These are phyloP conservation scores for Herpetospermum pedunculosum DNA, from an alignment of 306 rosid species.

Conservation along the genomic window DNA sequence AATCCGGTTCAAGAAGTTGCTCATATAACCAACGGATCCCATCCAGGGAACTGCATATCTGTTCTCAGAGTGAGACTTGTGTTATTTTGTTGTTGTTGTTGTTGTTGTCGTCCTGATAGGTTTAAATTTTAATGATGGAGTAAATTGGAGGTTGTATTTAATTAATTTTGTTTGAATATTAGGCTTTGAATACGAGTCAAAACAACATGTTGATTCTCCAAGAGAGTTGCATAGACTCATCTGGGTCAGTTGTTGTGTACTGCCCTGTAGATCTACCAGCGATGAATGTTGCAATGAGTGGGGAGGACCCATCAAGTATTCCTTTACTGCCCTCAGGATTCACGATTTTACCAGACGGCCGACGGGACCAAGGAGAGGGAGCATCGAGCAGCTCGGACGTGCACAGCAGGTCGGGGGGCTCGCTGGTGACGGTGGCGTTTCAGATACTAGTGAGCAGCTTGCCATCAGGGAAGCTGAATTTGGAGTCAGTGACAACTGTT, in stretches of 20 bases:
- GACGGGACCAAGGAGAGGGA: conserved; percentile 28
- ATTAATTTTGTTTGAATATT: neutral
- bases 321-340: conserved; percentile 87
- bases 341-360: conserved; percentile 58
- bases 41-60: conserved; percentile 86
- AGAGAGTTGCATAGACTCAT: conserved; percentile 80
- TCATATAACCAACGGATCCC: conserved; percentile 84
- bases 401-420: conserved; percentile 31
- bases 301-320: conserved; percentile 76
- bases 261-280: conserved; percentile 78
- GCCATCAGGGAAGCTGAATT: conserved; percentile 70
- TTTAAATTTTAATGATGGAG: neutral
- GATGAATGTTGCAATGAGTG: conserved; percentile 84
- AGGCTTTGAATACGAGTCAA: conserved; percentile 79
- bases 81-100: neutral
- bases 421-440: conserved; percentile 70
- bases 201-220: conserved; percentile 94
- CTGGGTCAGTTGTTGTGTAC: conserved; percentile 80
- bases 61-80: conserved; percentile 51
- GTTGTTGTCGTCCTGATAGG: too few relatives aligned
- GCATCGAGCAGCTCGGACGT: conserved; percentile 46
- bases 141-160: neutral
- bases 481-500: conserved; percentile 82
- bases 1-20: conserved; percentile 89
- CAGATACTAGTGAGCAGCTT: conserved; percentile 75